Evolutionary conservation across 805 yeast species (phyloP).

Genomic region (Helenozyma baotianmanensis): DNA sequence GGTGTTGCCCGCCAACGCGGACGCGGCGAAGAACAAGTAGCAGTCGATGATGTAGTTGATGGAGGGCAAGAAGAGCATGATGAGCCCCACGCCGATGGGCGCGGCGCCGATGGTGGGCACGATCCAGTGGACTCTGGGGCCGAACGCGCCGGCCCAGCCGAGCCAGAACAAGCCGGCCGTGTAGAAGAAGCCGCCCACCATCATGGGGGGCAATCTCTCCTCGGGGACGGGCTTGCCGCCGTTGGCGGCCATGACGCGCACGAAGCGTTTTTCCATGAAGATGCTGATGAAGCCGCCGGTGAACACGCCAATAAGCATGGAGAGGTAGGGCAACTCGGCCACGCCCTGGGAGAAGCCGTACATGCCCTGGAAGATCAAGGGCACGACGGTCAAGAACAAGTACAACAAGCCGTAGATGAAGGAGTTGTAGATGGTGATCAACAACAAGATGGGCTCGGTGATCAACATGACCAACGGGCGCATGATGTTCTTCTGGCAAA

Average conservation of each 20-base stretch:
- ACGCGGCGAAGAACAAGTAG: conserved; percentile 68
- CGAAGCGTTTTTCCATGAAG: conserved; percentile 51
- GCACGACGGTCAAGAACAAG: conserved; percentile 69
- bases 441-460: conserved; percentile 68
- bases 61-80: conserved; percentile 64
- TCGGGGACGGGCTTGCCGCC: conserved; percentile 19
- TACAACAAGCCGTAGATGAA: conserved; percentile 79
- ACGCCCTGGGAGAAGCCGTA: conserved; percentile 60
- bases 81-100: conserved; percentile 48
- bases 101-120: conserved; percentile 62
- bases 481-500: conserved; percentile 54
- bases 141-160: conserved; percentile 18
- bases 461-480: conserved; percentile 67
- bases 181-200: conserved; percentile 14
- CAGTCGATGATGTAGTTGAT: conserved; percentile 69
- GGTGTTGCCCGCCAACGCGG: conserved; percentile 46
- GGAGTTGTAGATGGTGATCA: conserved; percentile 66
- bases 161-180: conserved; percentile 18
- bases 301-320: conserved; percentile 64
- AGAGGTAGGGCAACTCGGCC: conserved; percentile 74
- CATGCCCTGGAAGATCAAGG: conserved; percentile 48
- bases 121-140: conserved; percentile 18
- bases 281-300: conserved; percentile 54
- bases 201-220: conserved; percentile 19
- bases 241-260: conserved; percentile 30